Evolutionary conservation across 1,284 basidiomycete species (phyloP).

Genomic region (Tilletiaria anomala): DNA sequence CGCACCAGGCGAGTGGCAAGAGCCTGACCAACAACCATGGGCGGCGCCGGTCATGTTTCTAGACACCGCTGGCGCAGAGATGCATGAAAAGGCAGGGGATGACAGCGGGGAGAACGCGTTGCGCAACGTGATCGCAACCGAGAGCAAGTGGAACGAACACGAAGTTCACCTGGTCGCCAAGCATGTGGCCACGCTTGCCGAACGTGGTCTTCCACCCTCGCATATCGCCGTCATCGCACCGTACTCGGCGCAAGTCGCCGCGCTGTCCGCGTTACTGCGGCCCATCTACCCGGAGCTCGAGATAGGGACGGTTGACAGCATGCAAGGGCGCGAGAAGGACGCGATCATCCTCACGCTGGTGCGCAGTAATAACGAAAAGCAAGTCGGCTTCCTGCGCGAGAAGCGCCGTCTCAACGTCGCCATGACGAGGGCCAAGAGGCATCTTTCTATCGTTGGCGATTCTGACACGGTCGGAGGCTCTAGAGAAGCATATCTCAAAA

Average conservation of each 20-base stretch:
- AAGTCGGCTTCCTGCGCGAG: constrained; percentile 32
- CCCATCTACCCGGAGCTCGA: constrained; percentile 4
- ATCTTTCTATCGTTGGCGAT: constrained; percentile 32
- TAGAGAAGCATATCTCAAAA: too few relatives aligned
- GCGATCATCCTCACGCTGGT: constrained; percentile 29
- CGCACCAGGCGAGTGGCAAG: neutral
- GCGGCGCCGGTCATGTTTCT: constrained; percentile 70
- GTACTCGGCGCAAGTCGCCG: constrained; percentile 43
- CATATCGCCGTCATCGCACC: constrained; percentile 86
- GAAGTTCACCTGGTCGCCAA: constrained; percentile 50
- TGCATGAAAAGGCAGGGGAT: constrained; percentile 2
- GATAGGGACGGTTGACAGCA: constrained; percentile 31
- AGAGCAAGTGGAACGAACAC: constrained; percentile 1
- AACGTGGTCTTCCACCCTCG: constrained; percentile 52
- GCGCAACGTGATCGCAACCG: neutral
- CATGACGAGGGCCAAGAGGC: constrained; percentile 33
- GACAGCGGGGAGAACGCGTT: too few relatives aligned
- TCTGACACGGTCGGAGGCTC: constrained; percentile 17
- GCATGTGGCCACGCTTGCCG: constrained; percentile 66
- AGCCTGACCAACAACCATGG: neutral
- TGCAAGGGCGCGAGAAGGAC: constrained; percentile 37
- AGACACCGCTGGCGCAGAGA: constrained; percentile 47
- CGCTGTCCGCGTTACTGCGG: constrained; percentile 52
- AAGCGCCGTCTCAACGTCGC: constrained; percentile 34
- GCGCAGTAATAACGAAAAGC: constrained; percentile 18